phyloP scores from a whole-genome alignment of 371 early-diverging fungal species.

The Mortierella sp. region DNA sequence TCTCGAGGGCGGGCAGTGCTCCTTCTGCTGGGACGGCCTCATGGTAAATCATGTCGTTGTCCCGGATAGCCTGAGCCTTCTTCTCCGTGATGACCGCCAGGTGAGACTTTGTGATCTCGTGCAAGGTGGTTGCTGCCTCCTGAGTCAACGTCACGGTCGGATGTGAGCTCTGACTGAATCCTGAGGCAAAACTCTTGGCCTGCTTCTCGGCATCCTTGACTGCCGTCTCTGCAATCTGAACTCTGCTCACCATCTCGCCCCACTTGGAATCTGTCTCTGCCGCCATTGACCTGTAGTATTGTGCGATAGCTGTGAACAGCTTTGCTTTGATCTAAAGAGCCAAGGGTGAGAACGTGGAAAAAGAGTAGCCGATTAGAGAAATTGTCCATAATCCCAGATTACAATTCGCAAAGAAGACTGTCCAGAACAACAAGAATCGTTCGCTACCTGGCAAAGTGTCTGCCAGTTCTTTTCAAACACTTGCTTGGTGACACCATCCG shows the following conservation, averaged over 20 bases:
- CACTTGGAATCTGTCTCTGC: constrained; percentile 84
- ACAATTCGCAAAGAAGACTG: background rate
- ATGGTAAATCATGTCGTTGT: constrained; percentile 98
- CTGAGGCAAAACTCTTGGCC: constrained; percentile 71
- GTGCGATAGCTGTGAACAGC: constrained; percentile 87
- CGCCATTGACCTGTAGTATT: constrained; percentile 85
- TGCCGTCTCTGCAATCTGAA: constrained; percentile 80
- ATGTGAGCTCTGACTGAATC: constrained; percentile 55
- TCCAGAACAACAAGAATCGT: background rate
- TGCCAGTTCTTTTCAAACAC: constrained; percentile 79
- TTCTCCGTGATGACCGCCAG: constrained; percentile 74
- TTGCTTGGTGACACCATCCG: constrained; percentile 70
- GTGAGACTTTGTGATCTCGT: constrained; percentile 74
- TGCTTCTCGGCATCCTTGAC: constrained; percentile 90
- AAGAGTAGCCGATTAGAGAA: background rate
- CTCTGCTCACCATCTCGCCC: constrained; percentile 88
- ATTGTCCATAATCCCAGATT: background rate
- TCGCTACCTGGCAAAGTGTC: constrained; percentile 69
- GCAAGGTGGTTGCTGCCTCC: constrained; percentile 73
- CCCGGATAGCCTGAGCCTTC: constrained; percentile 72
- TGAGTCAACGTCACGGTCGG: constrained; percentile 61
- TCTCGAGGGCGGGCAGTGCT: constrained; percentile 85
- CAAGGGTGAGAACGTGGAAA: background rate
- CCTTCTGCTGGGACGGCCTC: constrained; percentile 87
- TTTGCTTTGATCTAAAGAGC: constrained; percentile 80